Percentiles rank a stretch among this genome's conserved stretches.
Conservation (phyloP, 257 asterid species). For the Salvia splendens region DNA sequence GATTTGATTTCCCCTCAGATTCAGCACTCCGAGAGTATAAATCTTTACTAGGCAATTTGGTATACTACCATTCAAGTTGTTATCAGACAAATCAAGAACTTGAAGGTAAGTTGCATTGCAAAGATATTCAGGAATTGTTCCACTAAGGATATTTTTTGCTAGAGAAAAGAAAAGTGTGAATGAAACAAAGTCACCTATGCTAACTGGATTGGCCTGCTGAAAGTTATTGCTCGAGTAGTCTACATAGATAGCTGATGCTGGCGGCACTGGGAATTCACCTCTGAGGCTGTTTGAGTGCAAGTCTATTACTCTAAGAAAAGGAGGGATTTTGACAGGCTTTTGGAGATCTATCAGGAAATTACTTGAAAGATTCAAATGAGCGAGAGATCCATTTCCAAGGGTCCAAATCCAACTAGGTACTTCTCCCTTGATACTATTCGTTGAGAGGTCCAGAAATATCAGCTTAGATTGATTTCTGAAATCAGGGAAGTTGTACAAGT, state of each 20-base stretch:
- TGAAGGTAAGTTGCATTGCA: slow-evolving; percentile 39
- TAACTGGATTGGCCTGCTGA: slow-evolving; percentile 33
- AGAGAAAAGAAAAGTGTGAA: slow-evolving; percentile 37
- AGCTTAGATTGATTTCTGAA: slow-evolving; percentile 31
- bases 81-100: slow-evolving; percentile 52
- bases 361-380: slow-evolving; percentile 44
- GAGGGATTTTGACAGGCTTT: slow-evolving; percentile 33
- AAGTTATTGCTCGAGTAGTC: slow-evolving; percentile 51
- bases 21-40: slow-evolving; percentile 37
- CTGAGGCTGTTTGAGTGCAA: slow-evolving; percentile 40
- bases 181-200: slow-evolving; percentile 13
- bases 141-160: slow-evolving; percentile 41
- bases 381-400: slow-evolving; percentile 25
- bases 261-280: slow-evolving; percentile 42
- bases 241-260: slow-evolving; percentile 32
- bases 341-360: slow-evolving; percentile 42
- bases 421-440: slow-evolving; percentile 43
- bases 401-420: slow-evolving; percentile 66
- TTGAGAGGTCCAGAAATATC: slow-evolving; percentile 49
- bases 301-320: slow-evolving; percentile 32
- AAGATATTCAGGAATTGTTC: slow-evolving; percentile 45
- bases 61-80: slow-evolving; percentile 40
- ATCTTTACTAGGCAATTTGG: slow-evolving; percentile 41
- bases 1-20: slow-evolving; percentile 41
- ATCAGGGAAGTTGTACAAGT: slow-evolving; percentile 43